Evolutionary conservation across 192 early-diverging fungal genomes (phyloP).

Genomic region (Gaertneriomyces sp.): DNA sequence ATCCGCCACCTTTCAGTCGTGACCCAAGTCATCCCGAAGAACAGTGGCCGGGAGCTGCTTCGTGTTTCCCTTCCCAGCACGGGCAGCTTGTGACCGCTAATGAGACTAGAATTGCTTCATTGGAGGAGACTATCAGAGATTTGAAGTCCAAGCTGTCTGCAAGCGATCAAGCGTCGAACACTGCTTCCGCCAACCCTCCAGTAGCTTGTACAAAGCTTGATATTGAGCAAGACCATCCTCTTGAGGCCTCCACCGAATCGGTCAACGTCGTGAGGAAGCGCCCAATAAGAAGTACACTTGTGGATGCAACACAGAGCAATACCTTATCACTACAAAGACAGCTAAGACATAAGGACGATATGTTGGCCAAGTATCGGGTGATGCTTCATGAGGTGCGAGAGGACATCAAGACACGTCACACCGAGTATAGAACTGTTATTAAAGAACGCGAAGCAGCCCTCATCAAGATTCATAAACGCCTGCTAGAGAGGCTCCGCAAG

Average conservation of each 20-base stretch:
- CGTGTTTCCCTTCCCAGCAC: constrained; percentile 43
- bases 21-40: no score
- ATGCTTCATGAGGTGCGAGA: constrained; percentile 40
- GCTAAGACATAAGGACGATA: constrained; percentile 35
- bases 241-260: not conserved
- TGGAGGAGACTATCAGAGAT: constrained; percentile 31
- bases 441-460: constrained; percentile 25
- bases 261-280: not conserved
- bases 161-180: not conserved
- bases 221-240: not conserved
- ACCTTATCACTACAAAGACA: constrained; percentile 48
- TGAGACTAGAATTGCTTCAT: constrained; percentile 38
- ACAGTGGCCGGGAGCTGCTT: constrained; percentile 47
- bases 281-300: no score
- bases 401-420: constrained; percentile 24
- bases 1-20: constrained; percentile 38
- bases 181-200: constrained; percentile 12
- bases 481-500: constrained; percentile 26
- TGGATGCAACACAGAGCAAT: constrained; percentile 28
- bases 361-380: constrained; percentile 43
- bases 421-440: constrained; percentile 20
- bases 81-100: constrained; percentile 30
- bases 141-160: constrained; percentile 15
- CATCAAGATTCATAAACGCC: constrained; percentile 26
- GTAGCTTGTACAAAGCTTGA: not conserved